Evolutionary conservation across 148 eudicot species (phyloP), one percentile per base, ranked within the genome.

Genomic region (Dysphania ambrosioides): DNA sequence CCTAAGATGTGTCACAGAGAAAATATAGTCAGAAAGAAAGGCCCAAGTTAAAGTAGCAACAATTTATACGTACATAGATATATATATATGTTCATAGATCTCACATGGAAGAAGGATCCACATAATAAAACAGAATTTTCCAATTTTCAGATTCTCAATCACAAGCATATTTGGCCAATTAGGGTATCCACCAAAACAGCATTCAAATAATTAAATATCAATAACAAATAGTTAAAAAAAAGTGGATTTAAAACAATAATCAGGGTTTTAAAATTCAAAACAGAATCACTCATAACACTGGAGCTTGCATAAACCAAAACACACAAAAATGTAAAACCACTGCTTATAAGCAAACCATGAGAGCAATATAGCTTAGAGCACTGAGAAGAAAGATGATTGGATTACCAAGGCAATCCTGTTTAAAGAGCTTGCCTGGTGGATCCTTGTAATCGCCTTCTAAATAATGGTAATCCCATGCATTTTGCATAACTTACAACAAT

Each of bases 401-500:
- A 78, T 81, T 75, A 84, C 80, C 81, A 76, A 81, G 82, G 44
- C 81, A 75, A 74, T 83, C 66, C 74, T 38, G 69, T 67, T 70
- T 71, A 85, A 72, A 85, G 76, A 77, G 80, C 96, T 85, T 90
- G 86, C 99, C 99, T 95, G 85, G 99, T 86, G 44, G 96, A 86
- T 87, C 99, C 99, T 82, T 86, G 92, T 73, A 95, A 87, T 77
- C 91, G 86, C 73, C 92, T 88, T 66, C 99, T 85, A 68, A 90
- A 95, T 65, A 95, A 76, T 29, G 99, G 99, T 77, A 95, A 80
- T 68, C 99, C 99, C 97, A 95, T 92, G 79, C 99, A 95, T 79
- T 88, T 78, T 66, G 99, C 93, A 83, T 88, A 95, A 75, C 90
- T 83, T 41, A 90, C 88, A 72, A 95, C 92, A 70, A 95, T 89